Base-by-base conservation (phyloP, 2,329 filamentous ascomycete genomes). In the Xylariales sp. region DNA sequence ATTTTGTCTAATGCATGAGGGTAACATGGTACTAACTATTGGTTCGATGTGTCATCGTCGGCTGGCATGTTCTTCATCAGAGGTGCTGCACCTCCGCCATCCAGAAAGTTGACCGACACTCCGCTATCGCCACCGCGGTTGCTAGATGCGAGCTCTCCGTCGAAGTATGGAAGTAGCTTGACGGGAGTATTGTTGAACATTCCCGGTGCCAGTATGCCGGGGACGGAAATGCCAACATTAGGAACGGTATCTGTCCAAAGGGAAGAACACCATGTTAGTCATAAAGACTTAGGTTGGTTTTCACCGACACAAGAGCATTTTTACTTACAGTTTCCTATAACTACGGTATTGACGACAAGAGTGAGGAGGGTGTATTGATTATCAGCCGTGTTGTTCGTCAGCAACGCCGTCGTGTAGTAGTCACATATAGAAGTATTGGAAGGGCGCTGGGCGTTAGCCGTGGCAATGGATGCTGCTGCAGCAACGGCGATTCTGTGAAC, bases 151-250 rank as follows among this genome's bases (percentile, higher is more conserved):
- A 81, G 63, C 0, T 52, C 63, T 6, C 78, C 78, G 42, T 62
- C 68, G 64, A 82, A 81, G 59, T 80, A 82, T 3, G 72, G 75
- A 2, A 72, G 49, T n/a, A 81, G 63, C 51, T 77, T 72, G 49
- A 82, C 75, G 2, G 64, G 56, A 6, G 61, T 63, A 40, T 68
- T 71, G 21, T 76, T 68, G 54, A 66, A 68, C 10, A 50, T 63
- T n/a, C 69, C 70, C 2, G 62, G 49, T 13, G 69, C 67, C 17
- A 81, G 65, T 49, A 82, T 80, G 45, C 77, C 76, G n/a, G 72
- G 65, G 4, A 81, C 75, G 3, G 45, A 53, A 47, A 78, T 55
- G 37, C 67, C 67, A 18, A 72, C 66, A 44, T 76, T 78, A 40
- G 73, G 71, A 47, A 56, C 56, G 6, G 72, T 76, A 53, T 77